A percentile compares a stretch with the other conserved stretches of the same genome.
Evolutionary conservation across 2,329 filamentous ascomycete genomes (phyloP).

Genomic region (Fusarium chaquense): DNA sequence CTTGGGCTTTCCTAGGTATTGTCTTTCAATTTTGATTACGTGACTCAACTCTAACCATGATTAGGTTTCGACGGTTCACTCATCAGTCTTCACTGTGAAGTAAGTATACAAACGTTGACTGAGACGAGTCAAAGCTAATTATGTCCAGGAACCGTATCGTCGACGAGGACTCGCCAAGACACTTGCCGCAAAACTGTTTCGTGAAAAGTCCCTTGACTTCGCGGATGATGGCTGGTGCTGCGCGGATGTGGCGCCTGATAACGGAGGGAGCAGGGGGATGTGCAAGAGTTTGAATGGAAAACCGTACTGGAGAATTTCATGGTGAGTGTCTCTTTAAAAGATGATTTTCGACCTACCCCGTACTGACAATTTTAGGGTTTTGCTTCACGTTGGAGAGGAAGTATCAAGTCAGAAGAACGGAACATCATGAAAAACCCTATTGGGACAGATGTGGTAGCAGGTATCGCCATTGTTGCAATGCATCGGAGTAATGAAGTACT

Average conservation of each 20-base stretch:
- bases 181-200: slow-evolving; percentile 69
- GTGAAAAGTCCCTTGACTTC: slow-evolving; percentile 60
- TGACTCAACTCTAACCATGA: slow-evolving; percentile 4
- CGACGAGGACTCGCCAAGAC: slow-evolving; percentile 72
- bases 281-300: slow-evolving; percentile 71
- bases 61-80: slow-evolving; percentile 71
- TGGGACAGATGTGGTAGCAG: neutral
- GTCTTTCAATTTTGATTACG: accelerated
- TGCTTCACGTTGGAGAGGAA: slow-evolving; percentile 35
- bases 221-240: slow-evolving; percentile 65
- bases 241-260: slow-evolving; percentile 73
- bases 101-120: slow-evolving; percentile 25
- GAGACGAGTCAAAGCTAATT: neutral
- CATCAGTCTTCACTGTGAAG: slow-evolving; percentile 70
- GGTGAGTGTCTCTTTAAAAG: slow-evolving; percentile 58
- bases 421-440: neutral
- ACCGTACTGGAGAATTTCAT: slow-evolving; percentile 67
- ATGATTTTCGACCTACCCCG: neutral
- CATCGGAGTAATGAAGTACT: neutral
- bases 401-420: slow-evolving; percentile 12
- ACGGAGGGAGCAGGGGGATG: slow-evolving; percentile 70
- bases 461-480: neutral
- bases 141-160: slow-evolving; percentile 63
- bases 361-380: slow-evolving; percentile 30
- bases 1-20: slow-evolving; percentile 72